Evolutionary conservation across 2,329 filamentous ascomycete species (phyloP).

Genomic region (Colletotrichum tropicale): DNA sequence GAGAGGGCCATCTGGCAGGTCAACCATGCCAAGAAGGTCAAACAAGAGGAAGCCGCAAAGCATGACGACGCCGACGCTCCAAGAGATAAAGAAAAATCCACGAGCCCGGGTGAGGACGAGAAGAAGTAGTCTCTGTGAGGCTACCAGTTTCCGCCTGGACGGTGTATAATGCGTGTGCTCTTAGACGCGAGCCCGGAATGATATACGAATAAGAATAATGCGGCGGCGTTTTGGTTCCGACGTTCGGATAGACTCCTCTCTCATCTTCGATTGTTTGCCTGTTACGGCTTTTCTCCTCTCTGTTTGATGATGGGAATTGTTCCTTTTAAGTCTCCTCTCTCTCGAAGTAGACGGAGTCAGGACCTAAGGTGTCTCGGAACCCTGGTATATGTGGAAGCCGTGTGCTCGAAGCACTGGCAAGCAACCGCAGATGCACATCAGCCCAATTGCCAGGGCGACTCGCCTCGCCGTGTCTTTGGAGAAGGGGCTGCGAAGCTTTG

Average conservation of each 20-base stretch:
- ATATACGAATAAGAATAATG: neutral
- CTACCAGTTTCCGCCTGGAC: neutral
- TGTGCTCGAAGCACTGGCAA: conserved; percentile 19
- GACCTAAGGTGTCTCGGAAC: conserved; percentile 5
- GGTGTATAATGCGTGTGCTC: conserved; percentile 10
- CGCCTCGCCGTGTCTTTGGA: conserved; percentile 28
- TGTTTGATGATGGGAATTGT: neutral
- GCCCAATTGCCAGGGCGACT: conserved; percentile 32
- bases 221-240: neutral
- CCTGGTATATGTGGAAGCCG: conserved; percentile 15
- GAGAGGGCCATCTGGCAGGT: conserved; percentile 81
- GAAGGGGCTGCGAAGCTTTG: conserved; percentile 16
- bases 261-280: neutral
- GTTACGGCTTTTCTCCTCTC: neutral
- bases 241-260: conserved; percentile 14
- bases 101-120: conserved; percentile 4
- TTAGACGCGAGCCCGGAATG: conserved; percentile 4
- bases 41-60: conserved; percentile 31
- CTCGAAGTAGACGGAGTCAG: neutral
- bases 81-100: conserved; percentile 22
- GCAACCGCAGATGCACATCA: conserved; percentile 29
- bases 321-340: neutral
- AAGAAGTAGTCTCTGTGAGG: conserved; percentile 15
- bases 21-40: conserved; percentile 49
- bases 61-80: conserved; percentile 12